Evolutionary conservation across 2,329 filamentous ascomycete genomes (phyloP).

Genomic region (Talaromyces rugulosus): DNA sequence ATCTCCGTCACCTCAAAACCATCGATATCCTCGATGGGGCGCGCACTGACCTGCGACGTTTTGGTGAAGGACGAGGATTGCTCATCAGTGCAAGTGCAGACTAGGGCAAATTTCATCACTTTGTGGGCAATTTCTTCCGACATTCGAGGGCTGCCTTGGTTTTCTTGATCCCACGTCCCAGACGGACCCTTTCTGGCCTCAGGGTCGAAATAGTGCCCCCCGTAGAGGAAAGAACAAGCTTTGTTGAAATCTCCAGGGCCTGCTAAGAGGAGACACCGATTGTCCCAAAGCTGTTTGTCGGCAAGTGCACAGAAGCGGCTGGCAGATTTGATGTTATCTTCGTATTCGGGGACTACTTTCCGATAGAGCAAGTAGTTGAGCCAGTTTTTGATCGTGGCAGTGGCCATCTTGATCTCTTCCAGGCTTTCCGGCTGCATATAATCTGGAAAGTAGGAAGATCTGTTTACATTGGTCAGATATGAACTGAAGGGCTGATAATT

Average conservation of each 20-base stretch:
- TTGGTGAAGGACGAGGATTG: constrained; percentile 35
- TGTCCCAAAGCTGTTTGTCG: constrained; percentile 61
- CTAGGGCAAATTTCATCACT: constrained; percentile 49
- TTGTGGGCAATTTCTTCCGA: constrained; percentile 44
- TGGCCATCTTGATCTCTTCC: constrained; percentile 54
- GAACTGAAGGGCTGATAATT: background rate
- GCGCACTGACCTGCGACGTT: constrained; percentile 27
- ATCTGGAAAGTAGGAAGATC: constrained; percentile 54
- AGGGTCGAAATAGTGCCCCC: constrained; percentile 46
- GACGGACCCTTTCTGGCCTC: constrained; percentile 21
- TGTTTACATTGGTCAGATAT: constrained; percentile 19
- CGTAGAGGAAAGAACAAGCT: constrained; percentile 67
- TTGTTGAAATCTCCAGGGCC: constrained; percentile 78
- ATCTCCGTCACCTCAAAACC: constrained; percentile 60
- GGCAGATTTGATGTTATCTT: constrained; percentile 62
- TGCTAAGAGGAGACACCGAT: constrained; percentile 46
- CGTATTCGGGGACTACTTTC: constrained; percentile 79
- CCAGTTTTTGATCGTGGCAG: constrained; percentile 75
- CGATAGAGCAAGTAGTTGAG: constrained; percentile 82
- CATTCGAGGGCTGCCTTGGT: constrained; percentile 33
- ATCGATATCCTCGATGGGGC: constrained; percentile 47
- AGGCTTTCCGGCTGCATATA: constrained; percentile 54
- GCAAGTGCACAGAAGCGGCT: constrained; percentile 63
- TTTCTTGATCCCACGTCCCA: constrained; percentile 35
- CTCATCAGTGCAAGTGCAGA: constrained; percentile 41